These are phyloP conservation scores for Oemleria cerasiformis DNA, from an alignment of 306 rosid species.

Conservation along the genomic window DNA sequence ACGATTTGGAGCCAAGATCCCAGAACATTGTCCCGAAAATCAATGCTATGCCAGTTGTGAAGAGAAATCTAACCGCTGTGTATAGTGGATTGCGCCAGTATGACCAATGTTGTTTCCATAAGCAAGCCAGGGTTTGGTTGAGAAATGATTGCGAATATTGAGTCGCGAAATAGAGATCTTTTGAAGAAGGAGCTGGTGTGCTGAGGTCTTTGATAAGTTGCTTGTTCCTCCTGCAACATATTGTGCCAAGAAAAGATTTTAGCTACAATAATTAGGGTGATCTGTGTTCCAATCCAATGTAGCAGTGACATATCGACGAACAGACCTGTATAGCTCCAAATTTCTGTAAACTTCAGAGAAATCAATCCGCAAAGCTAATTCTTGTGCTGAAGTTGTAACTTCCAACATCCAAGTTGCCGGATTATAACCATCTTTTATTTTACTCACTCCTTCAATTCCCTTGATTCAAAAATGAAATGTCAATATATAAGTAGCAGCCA, in stretches of 20 bases:
- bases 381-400: conserved; percentile 41
- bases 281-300: too few relatives aligned
- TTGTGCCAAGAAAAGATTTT: neutral
- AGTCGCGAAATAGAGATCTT: conserved; percentile 50
- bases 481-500: too few relatives aligned
- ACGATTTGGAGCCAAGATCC: conserved; percentile 71
- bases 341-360: conserved; percentile 34
- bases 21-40: conserved; percentile 73
- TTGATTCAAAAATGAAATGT: conserved; percentile 10
- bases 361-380: conserved; percentile 38
- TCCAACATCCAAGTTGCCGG: conserved; percentile 64
- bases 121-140: conserved; percentile 52
- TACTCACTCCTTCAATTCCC: conserved; percentile 37
- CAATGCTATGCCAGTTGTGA: conserved; percentile 45
- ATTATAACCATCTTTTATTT: conserved; percentile 37
- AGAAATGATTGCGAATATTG: conserved; percentile 46
- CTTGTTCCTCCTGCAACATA: conserved; percentile 57
- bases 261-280: neutral
- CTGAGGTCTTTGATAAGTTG: conserved; percentile 48
- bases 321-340: conserved; percentile 41
- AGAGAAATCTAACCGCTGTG: conserved; percentile 48
- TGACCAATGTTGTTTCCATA: conserved; percentile 73
- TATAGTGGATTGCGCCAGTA: conserved; percentile 66
- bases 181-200: conserved; percentile 47
- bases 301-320: neutral